Percentiles rank a stretch among this genome's conserved stretches.
Evolutionary conservation across 2,329 filamentous ascomycete genomes (phyloP).

Genomic region (Microthyrium microscopicum): DNA sequence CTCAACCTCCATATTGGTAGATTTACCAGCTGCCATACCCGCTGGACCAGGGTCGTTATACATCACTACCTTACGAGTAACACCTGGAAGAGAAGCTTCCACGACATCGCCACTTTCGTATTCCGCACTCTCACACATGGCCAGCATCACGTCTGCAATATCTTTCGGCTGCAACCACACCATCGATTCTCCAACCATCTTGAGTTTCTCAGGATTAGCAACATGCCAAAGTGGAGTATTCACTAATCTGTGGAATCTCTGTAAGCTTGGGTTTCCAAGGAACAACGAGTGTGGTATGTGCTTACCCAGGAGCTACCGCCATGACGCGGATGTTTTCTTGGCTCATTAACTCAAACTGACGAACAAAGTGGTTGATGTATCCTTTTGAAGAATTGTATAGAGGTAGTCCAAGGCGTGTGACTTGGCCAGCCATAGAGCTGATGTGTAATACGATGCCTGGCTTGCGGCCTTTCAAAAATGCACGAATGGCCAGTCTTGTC

Average conservation of each 20-base stretch:
- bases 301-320: conserved; percentile 42
- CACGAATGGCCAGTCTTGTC: conserved; percentile 30
- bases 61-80: conserved; percentile 1
- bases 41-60: conserved; percentile 7
- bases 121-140: conserved; percentile 2
- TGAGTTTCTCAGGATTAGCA: conserved; percentile 43
- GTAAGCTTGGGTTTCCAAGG: too few species aligned
- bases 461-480: conserved; percentile 26
- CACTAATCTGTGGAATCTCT: too few species aligned
- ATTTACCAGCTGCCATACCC: conserved; percentile 14
- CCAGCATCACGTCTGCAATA: conserved; percentile 5
- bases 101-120: conserved; percentile 6
- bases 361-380: conserved; percentile 30
- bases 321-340: conserved; percentile 38
- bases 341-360: conserved; percentile 32
- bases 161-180: too few species aligned
- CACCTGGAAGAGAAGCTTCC: conserved; percentile 3
- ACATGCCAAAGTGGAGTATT: conserved; percentile 47
- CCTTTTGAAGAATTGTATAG: conserved; percentile 31
- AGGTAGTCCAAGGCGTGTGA: conserved; percentile 20
- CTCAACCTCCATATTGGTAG: conserved; percentile 12
- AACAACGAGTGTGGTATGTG: too few species aligned
- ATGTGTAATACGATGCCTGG: conserved; percentile 31
- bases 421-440: conserved; percentile 27
- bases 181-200: conserved; percentile 27